Evolutionary conservation across 2,329 filamentous ascomycete genomes (phyloP).

Genomic region (Nothopassalora personata): DNA sequence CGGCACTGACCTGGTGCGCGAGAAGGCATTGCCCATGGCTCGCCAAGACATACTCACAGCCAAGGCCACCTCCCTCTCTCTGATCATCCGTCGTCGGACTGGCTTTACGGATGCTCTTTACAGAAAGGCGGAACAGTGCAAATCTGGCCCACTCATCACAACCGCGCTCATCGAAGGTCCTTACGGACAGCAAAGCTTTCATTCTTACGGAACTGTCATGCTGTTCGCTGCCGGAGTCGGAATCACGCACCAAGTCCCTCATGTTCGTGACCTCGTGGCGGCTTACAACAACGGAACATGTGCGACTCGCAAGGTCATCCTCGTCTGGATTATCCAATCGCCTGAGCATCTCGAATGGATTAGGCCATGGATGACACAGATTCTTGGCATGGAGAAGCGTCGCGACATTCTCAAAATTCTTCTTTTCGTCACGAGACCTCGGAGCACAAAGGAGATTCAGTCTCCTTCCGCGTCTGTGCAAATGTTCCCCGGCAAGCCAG

Average conservation of each 20-base stretch:
- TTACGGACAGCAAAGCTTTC: constrained; percentile 72
- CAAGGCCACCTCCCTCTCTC: constrained; percentile 59
- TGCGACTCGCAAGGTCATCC: constrained; percentile 72
- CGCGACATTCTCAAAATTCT: constrained; percentile 79
- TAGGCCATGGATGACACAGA: constrained; percentile 80
- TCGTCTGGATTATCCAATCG: constrained; percentile 90
- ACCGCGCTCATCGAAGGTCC: constrained; percentile 81
- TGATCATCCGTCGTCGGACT: constrained; percentile 80
- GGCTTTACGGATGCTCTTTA: constrained; percentile 83
- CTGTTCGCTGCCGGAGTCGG: constrained; percentile 90
- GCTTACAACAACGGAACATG: constrained; percentile 63
- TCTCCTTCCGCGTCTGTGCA: constrained; percentile 74
- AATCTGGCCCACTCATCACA: constrained; percentile 54
- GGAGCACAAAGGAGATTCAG: constrained; percentile 73
- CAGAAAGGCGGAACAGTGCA: constrained; percentile 56
- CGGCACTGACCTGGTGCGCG: constrained; percentile 35
- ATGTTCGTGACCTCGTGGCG: constrained; percentile 62
- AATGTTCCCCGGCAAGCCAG: constrained; percentile 86
- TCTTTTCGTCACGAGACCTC: constrained; percentile 84
- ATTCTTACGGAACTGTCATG: constrained; percentile 87
- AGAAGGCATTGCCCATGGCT: constrained; percentile 46
- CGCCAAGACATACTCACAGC: constrained; percentile 48
- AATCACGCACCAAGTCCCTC: constrained; percentile 91
- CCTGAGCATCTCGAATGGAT: constrained; percentile 91
- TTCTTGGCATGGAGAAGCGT: constrained; percentile 73